Evolutionary conservation across 139 green algal species (phyloP).

Genomic region (Asterochloris sp.): DNA sequence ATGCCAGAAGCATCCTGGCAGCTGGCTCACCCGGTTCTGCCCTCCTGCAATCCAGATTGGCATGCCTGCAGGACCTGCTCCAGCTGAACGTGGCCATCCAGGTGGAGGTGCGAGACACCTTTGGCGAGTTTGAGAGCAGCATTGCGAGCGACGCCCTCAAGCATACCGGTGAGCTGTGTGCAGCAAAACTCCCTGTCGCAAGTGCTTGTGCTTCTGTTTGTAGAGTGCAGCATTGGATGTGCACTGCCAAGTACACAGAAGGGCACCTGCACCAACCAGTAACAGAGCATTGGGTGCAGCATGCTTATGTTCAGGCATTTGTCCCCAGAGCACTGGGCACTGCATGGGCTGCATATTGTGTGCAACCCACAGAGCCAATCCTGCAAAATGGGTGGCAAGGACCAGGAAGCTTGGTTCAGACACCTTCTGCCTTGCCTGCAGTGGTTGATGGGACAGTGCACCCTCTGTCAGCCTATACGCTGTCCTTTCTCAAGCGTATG

Average conservation of each 20-base stretch:
- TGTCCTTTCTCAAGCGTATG: slow-evolving; percentile 54
- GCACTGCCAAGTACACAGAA: background rate
- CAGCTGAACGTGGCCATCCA: slow-evolving; percentile 20
- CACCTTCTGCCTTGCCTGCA: slow-evolving; percentile 17
- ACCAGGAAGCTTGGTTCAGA: too few relatives aligned
- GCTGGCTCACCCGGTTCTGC: too few relatives aligned
- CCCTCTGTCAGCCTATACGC: slow-evolving; percentile 52
- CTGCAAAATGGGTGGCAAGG: too few relatives aligned
- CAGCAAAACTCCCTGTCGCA: background rate
- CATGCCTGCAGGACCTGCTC: slow-evolving; percentile 6
- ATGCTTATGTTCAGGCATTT: too few relatives aligned
- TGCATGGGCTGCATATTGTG: too few relatives aligned
- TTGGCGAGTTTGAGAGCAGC: slow-evolving; percentile 41
- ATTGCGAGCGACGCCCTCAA: slow-evolving; percentile 30
- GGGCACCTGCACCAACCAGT: too few relatives aligned
- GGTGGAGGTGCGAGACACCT: slow-evolving; percentile 26
- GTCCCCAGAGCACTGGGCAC: too few relatives aligned
- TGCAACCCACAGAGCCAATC: too few relatives aligned
- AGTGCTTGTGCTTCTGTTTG: background rate
- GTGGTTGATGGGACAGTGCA: slow-evolving; percentile 66
- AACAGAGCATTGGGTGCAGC: too few relatives aligned
- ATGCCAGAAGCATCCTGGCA: too few relatives aligned
- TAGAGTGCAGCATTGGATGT: background rate
- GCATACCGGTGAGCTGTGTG: background rate
- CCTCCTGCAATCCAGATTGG: too few relatives aligned